Conservation (phyloP, 2,329 filamentous ascomycete genomes). For the Aspergillus sp. region DNA sequence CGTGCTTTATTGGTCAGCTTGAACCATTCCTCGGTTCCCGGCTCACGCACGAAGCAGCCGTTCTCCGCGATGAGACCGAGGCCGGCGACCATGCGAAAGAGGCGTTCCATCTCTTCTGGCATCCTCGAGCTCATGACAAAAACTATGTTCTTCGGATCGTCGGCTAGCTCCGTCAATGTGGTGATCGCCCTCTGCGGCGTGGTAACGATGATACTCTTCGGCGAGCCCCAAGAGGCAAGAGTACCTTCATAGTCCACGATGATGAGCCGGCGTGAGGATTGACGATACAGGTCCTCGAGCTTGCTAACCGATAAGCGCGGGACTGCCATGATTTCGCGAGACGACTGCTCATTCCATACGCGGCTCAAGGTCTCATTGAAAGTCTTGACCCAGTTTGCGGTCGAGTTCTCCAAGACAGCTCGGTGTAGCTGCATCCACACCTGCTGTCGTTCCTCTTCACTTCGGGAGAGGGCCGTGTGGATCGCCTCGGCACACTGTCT, state of each 20-base stretch:
- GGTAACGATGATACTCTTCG: slow-evolving; percentile 79
- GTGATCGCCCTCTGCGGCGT: slow-evolving; percentile 84
- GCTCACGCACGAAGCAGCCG: slow-evolving; percentile 81
- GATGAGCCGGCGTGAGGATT: slow-evolving; percentile 70
- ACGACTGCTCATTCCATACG: slow-evolving; percentile 80
- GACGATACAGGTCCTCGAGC: slow-evolving; percentile 65
- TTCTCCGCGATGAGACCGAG: slow-evolving; percentile 93
- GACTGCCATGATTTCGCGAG: slow-evolving; percentile 80
- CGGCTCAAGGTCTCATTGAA: slow-evolving; percentile 69
- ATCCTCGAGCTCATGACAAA: slow-evolving; percentile 92
- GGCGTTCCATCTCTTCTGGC: slow-evolving; percentile 80
- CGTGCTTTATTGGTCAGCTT: slow-evolving; percentile 72
- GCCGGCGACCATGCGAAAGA: slow-evolving; percentile 80
- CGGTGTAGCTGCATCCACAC: slow-evolving; percentile 74
- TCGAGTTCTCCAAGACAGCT: slow-evolving; percentile 77
- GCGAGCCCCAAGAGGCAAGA: slow-evolving; percentile 80
- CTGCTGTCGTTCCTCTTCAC: slow-evolving; percentile 66
- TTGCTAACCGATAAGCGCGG: slow-evolving; percentile 73
- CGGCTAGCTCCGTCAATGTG: slow-evolving; percentile 75
- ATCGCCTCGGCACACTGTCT: slow-evolving; percentile 83
- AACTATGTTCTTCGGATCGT: slow-evolving; percentile 78
- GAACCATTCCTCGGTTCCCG: slow-evolving; percentile 68
- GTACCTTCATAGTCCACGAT: slow-evolving; percentile 94
- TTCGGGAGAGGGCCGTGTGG: slow-evolving; percentile 78
- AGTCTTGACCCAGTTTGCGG: slow-evolving; percentile 79